phyloP scores from a whole-genome alignment of 2,329 filamentous ascomycete genomes.

The Venturia asperata region DNA sequence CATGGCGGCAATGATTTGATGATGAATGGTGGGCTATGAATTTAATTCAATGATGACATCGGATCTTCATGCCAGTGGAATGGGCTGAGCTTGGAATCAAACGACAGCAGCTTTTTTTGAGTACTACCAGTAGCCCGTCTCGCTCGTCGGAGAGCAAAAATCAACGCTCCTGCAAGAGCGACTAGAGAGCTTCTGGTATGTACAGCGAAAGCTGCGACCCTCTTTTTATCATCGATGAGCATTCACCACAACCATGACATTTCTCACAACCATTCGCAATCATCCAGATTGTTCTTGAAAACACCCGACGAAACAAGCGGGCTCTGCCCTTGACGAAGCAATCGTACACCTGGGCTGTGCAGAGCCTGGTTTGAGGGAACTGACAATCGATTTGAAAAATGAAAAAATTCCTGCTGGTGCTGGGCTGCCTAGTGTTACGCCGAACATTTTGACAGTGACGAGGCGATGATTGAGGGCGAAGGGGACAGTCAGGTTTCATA shows the following conservation, averaged over 20 bases:
- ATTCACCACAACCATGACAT: background rate
- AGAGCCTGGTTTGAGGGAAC: background rate
- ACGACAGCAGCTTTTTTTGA: too few relatives aligned
- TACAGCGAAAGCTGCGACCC: too few relatives aligned
- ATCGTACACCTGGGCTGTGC: background rate
- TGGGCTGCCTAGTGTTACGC: constrained; percentile 18
- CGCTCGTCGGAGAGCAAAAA: too few relatives aligned
- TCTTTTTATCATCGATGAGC: too few relatives aligned
- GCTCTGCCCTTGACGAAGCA: background rate
- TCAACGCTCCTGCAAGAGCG: too few relatives aligned
- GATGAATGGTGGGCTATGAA: background rate
- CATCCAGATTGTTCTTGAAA: constrained; percentile 9
- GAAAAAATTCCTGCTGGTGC: background rate
- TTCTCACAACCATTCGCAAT: constrained; percentile 15
- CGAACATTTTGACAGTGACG: constrained; percentile 5
- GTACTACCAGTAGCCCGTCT: too few relatives aligned
- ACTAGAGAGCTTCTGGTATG: too few relatives aligned
- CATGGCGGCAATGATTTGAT: constrained; percentile 7
- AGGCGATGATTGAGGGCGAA: constrained; percentile 14
- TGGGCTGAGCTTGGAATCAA: too few relatives aligned
- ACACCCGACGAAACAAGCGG: constrained; percentile 2
- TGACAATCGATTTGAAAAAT: background rate
- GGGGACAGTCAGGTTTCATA: constrained; percentile 16
- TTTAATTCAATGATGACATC: background rate
- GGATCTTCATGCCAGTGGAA: background rate